Base-by-base conservation (phyloP, 352 stramenopile species). In the Globisporangium middletonii region DNA sequence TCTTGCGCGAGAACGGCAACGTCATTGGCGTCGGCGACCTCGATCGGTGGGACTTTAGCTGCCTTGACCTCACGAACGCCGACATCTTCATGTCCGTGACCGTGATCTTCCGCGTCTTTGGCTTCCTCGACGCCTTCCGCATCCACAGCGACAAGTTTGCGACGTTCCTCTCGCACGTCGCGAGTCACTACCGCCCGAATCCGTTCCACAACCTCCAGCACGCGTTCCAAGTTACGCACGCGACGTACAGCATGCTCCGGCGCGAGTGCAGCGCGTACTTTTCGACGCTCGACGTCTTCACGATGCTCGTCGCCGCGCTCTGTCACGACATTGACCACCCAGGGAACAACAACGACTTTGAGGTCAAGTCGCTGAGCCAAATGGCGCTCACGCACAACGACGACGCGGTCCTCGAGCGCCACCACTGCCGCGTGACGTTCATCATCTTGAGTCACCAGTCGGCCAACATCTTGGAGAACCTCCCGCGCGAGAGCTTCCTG, bases 331-430 rank as follows among this genome's bases (percentile, higher is more conserved):
- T 94, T 43, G 84, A 92, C 53, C 86, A 96, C 60, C 80, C 83
- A 4, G 81, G 83, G 49, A 84, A 88, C 55, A 92, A 68, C 30
- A 96, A 96, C 59, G 78, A 85, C 62, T 95, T 96, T 63, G 75
- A 94, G 65, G 63, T 92, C 30, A 88, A 88, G 30, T 77, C 73
- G 28, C 57, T 85, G 42, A 91, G 74, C 18, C 67, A 72, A 3
- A 77, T 95, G 62, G 86, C 87, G 4, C 69, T 92, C 28, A 89
- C 78, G 0, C 89, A 95, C 74, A 92, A 93, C 56, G 83, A 96
- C 59, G 70, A 88, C 28, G 77, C 80, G 6, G 86, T 95, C 28
- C 64, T 95, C 6, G 86, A 96, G 62, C 86, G 87, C 37, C 83
- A 93, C 45, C 83, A 94, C 53, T 82, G 76, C 55, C 73, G 76